phyloP scores from a whole-genome alignment of 2,329 filamentous ascomycete species.

The Pseudocercospora cruenta region DNA sequence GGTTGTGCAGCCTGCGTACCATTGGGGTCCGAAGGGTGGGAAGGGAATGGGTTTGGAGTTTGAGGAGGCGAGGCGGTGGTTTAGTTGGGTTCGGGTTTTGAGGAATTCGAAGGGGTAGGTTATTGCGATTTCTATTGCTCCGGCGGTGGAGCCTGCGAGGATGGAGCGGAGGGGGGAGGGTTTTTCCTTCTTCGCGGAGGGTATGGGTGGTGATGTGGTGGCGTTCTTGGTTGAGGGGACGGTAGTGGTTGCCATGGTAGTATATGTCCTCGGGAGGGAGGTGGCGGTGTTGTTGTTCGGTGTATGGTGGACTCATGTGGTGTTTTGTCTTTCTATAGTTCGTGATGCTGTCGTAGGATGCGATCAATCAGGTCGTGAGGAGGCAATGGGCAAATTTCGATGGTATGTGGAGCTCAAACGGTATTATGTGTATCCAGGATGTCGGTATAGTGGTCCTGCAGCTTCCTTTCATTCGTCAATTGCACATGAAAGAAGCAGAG shows the following conservation, averaged over 20 bases:
- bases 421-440: not conserved
- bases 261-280: not conserved
- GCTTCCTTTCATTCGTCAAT: not conserved
- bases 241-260: slow-evolving; percentile 26
- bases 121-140: slow-evolving; percentile 92
- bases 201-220: slow-evolving; percentile 9
- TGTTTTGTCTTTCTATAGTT: not conserved
- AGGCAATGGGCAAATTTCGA: not conserved
- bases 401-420: not conserved
- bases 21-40: slow-evolving; percentile 90
- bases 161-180: slow-evolving; percentile 87
- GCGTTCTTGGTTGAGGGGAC: slow-evolving; percentile 29
- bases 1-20: slow-evolving; percentile 98
- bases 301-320: not conserved
- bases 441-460: not conserved
- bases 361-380: not conserved
- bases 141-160: slow-evolving; percentile 88
- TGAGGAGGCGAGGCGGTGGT: slow-evolving; percentile 68
- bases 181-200: slow-evolving; percentile 43
- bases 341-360: not conserved
- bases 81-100: slow-evolving; percentile 93
- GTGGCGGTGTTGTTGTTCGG: not conserved
- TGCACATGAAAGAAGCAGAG: not conserved
- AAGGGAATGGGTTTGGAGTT: slow-evolving; percentile 79
- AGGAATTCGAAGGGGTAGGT: slow-evolving; percentile 97